Percentiles rank a stretch among this genome's conserved stretches.
Evolutionary conservation across 2,329 filamentous ascomycete genomes (phyloP).

Genomic region (Rutstroemia sp.): DNA sequence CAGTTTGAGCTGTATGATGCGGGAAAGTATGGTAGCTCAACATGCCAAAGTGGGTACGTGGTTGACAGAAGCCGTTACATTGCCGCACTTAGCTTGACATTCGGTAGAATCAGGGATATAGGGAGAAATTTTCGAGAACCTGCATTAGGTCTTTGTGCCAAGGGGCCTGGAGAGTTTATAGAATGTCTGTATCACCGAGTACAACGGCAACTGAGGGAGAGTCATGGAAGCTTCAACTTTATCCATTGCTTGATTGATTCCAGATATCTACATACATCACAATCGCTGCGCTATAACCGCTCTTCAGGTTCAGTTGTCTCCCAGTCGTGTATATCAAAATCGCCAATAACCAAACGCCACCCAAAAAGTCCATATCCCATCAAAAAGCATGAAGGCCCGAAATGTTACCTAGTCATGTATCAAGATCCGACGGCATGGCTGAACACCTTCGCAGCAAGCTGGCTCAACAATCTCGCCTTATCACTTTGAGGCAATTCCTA

Average conservation of each 20-base stretch:
- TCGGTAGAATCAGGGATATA: no score
- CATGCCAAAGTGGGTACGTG: no score
- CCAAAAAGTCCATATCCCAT: neutral
- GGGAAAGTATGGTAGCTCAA: no score
- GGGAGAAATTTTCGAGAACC: no score
- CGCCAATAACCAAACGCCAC: neutral
- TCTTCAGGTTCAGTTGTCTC: neutral
- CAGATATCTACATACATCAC: neutral
- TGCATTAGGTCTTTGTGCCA: no score
- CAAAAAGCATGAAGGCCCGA: neutral
- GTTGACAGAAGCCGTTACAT: no score
- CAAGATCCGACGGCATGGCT: slow-evolving; percentile 59
- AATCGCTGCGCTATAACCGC: neutral
- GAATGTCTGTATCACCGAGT: no score
- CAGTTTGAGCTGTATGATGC: no score
- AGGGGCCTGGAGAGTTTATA: no score
- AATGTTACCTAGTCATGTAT: neutral
- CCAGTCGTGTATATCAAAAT: neutral
- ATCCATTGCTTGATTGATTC: neutral
- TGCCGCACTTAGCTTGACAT: no score
- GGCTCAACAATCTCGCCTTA: slow-evolving; percentile 70
- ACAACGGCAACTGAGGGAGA: no score
- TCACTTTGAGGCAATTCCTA: slow-evolving; percentile 72
- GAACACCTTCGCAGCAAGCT: slow-evolving; percentile 60
- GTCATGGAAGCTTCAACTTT: no score